phyloP scores from a whole-genome alignment of 106 monocot species.

The Iris macrosiphon region DNA sequence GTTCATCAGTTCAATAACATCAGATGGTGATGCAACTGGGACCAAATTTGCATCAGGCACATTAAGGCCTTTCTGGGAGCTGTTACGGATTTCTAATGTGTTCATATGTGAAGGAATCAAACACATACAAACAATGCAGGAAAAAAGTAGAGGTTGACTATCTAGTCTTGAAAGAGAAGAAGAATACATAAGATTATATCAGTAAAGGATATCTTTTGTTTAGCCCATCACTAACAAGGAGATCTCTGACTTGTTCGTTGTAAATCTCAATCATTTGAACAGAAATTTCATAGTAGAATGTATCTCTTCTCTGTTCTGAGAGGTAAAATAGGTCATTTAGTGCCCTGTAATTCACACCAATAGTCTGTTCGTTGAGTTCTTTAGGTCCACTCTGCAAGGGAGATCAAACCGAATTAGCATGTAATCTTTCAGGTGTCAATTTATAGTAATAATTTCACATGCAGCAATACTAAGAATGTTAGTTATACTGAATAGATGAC shows the following conservation, averaged over 20 bases:
- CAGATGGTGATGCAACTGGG: conserved; percentile 62
- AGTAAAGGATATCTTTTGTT: conserved; percentile 67
- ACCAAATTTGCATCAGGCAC: conserved; percentile 89
- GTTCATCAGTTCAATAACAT: conserved; percentile 92
- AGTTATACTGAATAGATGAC: no score
- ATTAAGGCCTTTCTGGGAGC: conserved; percentile 68
- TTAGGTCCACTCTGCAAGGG: conserved; percentile 63
- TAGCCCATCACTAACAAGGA: conserved; percentile 39
- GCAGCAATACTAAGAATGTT: no score
- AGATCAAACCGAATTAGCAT: conserved; percentile 7
- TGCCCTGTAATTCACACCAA: conserved; percentile 79
- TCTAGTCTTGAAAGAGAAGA: background rate
- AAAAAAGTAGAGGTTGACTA: no score
- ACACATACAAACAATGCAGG: no score
- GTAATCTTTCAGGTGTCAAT: background rate
- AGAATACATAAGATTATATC: background rate
- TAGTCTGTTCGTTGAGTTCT: conserved; percentile 38
- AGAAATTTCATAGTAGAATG: conserved; percentile 52
- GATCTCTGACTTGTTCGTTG: conserved; percentile 86
- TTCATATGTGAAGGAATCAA: conserved; percentile 49
- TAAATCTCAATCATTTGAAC: conserved; percentile 94
- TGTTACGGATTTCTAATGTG: conserved; percentile 93
- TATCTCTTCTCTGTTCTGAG: conserved; percentile 52
- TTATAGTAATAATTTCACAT: no score
- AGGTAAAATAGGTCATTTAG: conserved; percentile 62